Conservation (phyloP, 2,329 filamentous ascomycete genomes). For the Camillea tinctor region DNA sequence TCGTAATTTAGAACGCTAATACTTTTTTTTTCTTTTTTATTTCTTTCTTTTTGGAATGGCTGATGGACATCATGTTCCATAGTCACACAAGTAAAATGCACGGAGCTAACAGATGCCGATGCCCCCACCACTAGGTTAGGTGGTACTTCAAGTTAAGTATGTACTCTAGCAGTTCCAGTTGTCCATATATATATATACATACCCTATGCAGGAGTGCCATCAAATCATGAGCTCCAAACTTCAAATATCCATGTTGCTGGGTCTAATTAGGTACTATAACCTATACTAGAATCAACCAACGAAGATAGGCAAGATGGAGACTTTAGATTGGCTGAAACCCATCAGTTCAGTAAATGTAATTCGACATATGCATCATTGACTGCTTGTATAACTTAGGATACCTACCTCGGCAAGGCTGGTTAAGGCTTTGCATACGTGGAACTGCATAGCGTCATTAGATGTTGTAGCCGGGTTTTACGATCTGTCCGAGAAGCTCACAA, state of each 20-base stretch:
- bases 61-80: too few species aligned
- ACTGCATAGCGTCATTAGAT: neutral
- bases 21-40: neutral
- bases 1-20: neutral
- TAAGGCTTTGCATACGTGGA: neutral
- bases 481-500: neutral
- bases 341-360: neutral
- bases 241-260: neutral
- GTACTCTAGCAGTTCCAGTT: too few species aligned
- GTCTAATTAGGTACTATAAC: neutral
- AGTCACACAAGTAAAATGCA: neutral
- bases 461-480: neutral
- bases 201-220: neutral
- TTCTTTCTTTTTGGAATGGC: neutral
- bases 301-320: neutral
- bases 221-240: neutral
- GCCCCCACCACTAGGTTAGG: neutral
- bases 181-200: too few species aligned
- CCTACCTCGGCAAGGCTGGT: neutral
- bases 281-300: neutral
- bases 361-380: neutral
- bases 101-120: constrained; percentile 11
- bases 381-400: too few species aligned
- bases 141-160: too few species aligned
- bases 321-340: neutral